Base-by-base conservation (phyloP, 31 red algal genomes). In the Asparagopsis taxiformis region DNA sequence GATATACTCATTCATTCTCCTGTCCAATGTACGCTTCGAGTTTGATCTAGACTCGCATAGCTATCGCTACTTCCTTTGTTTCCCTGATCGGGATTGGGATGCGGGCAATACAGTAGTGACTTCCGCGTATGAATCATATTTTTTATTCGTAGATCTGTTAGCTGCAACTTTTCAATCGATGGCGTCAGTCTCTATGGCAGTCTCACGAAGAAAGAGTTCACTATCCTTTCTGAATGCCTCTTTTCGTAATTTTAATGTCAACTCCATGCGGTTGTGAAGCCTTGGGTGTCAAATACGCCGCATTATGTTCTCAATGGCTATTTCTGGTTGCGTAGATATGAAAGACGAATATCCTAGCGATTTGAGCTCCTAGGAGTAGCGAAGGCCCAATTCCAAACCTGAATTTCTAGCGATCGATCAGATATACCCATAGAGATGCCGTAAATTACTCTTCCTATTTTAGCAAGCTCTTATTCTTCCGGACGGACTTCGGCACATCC, bases 341-440 rank as follows among this genome's bases (percentile, higher is more conserved):
- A 46, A 46, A 9, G 6, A 6, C 8, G 41, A 46, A 13, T 13
- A 9, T 9, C 41, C 41, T 13, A 46, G 13, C 6, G 6, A 9
- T 46, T 46, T 46, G 6, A 46, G 41, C 41, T 9, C 41, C 13
- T 6, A 9, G 13, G 41, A 46, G 41, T 46, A 46, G 8, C 41
- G 41, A 46, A 46, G 41, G 41, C 13, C 41, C 41, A 46, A 46
- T 13, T 13, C 41, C 41, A 9, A 13, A 46, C 41, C 41, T 46
- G 6, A 6, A 46, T 46, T 13, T 46, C 41, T 13, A 46, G 13
- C 6, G 6, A 9, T 13, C 13, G 6, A 6, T 46, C 13, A 6
- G 41, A 6, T 9, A 9, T 51, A 19, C 60, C 74, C 39, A 77
- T 63, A 29, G 44, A 65, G 44, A 77, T 43, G 23, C 65, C 29